A percentile compares a stretch with the other conserved stretches of the same genome.
Evolutionary conservation across 768 basidiomycete species (phyloP).

Genomic region (Tephrocybe sp.): DNA sequence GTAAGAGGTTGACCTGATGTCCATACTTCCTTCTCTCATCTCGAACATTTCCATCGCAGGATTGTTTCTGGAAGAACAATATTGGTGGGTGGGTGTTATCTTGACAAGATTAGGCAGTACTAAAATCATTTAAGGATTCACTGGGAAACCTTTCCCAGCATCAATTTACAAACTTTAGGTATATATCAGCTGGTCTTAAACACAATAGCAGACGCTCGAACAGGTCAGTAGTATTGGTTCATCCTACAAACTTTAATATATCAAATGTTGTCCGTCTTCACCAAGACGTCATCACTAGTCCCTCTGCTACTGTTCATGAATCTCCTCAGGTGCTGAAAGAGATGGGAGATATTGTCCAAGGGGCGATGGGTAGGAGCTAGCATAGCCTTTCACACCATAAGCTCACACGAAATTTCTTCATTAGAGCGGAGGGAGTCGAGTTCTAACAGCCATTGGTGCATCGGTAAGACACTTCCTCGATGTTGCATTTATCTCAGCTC

Average conservation of each 20-base stretch:
- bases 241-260: not conserved
- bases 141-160: conserved; percentile 11
- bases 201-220: conserved; percentile 11
- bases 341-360: conserved; percentile 13
- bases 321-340: conserved; percentile 1
- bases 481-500: not conserved
- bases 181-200: conserved; percentile 8
- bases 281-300: conserved; percentile 5
- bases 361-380: conserved; percentile 1
- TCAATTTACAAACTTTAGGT: not conserved
- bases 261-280: not conserved
- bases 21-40: not conserved
- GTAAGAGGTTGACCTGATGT: not conserved
- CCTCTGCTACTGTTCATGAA: conserved; percentile 3
- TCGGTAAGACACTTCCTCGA: not conserved
- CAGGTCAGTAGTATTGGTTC: not conserved
- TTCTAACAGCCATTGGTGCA: conserved; percentile 9
- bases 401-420: not conserved
- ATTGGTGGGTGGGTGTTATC: conserved; percentile 2
- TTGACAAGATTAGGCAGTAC: no score
- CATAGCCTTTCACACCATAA: not conserved
- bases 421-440: not conserved
- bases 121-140: not conserved
- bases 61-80: conserved; percentile 4
- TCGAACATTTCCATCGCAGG: not conserved